Conservation (phyloP, 2,329 filamentous ascomycete genomes). For the Penicillium sp. region DNA sequence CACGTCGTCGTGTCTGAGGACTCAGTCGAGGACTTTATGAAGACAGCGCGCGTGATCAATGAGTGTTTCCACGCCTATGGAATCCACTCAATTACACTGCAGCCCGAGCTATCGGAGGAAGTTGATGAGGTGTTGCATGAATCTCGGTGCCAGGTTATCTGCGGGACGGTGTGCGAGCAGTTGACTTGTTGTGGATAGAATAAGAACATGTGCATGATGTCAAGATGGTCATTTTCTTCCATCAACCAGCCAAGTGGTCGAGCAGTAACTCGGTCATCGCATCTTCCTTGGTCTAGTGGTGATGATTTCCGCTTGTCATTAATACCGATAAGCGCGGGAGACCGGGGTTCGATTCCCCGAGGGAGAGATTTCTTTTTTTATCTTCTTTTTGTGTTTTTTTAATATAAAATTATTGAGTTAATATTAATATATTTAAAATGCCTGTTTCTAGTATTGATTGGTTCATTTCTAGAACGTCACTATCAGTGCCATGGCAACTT, state of each 20-base stretch:
- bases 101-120: conserved; percentile 57
- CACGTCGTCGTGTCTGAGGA: conserved; percentile 64
- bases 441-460: no score
- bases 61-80: conserved; percentile 73
- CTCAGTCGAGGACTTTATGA: conserved; percentile 59
- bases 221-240: neutral
- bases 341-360: conserved; percentile 42
- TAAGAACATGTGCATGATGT: neutral
- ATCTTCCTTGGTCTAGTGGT: conserved; percentile 42
- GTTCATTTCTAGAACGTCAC: no score
- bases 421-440: no score
- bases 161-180: conserved; percentile 52
- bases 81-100: conserved; percentile 69
- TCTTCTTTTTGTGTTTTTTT: no score
- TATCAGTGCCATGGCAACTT: no score
- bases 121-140: conserved; percentile 21
- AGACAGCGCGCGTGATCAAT: conserved; percentile 60
- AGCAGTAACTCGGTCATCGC: conserved; percentile 22
- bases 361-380: conserved; percentile 27
- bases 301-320: conserved; percentile 44
- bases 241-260: conserved; percentile 28
- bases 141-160: conserved; percentile 52
- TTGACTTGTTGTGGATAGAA: conserved; percentile 52
- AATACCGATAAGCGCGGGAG: conserved; percentile 36
- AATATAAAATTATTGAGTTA: no score